phyloP scores from a whole-genome alignment of 306 rosid genomes.

The Medicago ruthenica region DNA sequence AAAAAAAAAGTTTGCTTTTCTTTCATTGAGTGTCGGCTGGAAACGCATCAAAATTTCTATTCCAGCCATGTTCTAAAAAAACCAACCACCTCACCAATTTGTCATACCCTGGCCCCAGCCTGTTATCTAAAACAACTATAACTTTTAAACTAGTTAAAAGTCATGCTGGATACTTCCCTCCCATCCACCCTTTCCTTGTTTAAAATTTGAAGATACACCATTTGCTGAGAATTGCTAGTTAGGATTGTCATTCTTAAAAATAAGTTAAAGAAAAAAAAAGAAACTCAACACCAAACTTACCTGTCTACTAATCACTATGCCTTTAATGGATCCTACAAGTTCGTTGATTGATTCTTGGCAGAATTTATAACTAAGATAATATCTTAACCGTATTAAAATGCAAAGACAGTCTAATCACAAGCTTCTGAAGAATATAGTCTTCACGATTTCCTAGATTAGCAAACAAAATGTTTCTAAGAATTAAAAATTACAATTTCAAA shows the following conservation, averaged over 20 bases:
- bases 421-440: slow-evolving; percentile 14
- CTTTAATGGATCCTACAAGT: not conserved
- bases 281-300: not conserved
- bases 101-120: slow-evolving; percentile 25
- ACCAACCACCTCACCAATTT: slow-evolving; percentile 26
- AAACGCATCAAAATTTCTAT: not conserved
- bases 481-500: slow-evolving; percentile 17
- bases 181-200: not conserved
- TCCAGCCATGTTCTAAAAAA: slow-evolving; percentile 4
- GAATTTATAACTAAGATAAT: not conserved
- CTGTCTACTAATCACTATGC: not conserved
- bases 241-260: slow-evolving; percentile 1
- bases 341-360: not conserved
- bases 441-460: not conserved
- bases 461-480: slow-evolving; percentile 8
- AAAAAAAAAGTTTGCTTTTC: not conserved
- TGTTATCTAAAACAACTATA: slow-evolving; percentile 19
- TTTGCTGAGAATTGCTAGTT: slow-evolving; percentile 6
- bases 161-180: slow-evolving; percentile 19
- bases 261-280: not conserved
- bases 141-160: slow-evolving; percentile 24
- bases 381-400: slow-evolving; percentile 28
- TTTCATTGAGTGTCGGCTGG: slow-evolving; percentile 22
- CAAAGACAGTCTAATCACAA: not conserved
- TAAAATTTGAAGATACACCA: slow-evolving; percentile 1